Evolutionary conservation across 2,329 filamentous ascomycete genomes (phyloP).

Genomic region (Sporothrix luriei): DNA sequence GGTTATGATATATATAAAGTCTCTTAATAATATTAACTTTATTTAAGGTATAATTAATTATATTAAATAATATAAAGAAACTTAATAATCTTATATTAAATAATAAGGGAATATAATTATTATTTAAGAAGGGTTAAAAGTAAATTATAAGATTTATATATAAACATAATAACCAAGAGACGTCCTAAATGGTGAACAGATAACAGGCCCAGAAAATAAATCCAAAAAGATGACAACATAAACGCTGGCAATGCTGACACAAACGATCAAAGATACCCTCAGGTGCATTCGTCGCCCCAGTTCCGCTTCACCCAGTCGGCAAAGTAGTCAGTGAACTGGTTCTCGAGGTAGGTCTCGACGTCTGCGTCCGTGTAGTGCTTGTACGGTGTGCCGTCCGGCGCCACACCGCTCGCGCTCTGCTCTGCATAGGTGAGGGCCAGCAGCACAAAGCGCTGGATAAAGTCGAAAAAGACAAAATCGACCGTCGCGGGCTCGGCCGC

Average conservation of each 20-base stretch:
- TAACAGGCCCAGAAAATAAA: no score
- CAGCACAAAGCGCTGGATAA: constrained; percentile 80
- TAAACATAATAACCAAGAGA: neutral
- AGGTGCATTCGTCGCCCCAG: constrained; percentile 54
- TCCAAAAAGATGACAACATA: neutral
- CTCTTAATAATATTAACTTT: no score
- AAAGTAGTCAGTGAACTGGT: constrained; percentile 59
- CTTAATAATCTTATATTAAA: no score
- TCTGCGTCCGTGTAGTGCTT: constrained; percentile 51
- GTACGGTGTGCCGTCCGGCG: constrained; percentile 44
- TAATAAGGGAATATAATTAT: no score
- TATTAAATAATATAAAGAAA: no score
- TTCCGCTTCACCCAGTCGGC: constrained; percentile 61
- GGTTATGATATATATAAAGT: no score
- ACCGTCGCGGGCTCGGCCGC: constrained; percentile 66
- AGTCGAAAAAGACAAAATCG: constrained; percentile 89
- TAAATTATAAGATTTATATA: no score
- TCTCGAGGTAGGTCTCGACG: constrained; percentile 56
- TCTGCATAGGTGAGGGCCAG: constrained; percentile 58
- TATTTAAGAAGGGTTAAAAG: no score
- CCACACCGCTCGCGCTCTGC: constrained; percentile 56
- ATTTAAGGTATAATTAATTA: no score
- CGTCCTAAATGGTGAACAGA: no score
- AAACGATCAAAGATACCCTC: neutral
- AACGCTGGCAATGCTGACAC: constrained; percentile 8